Base-by-base conservation (phyloP, 192 early-diverging fungal species). In the Oehlia diaphana region DNA sequence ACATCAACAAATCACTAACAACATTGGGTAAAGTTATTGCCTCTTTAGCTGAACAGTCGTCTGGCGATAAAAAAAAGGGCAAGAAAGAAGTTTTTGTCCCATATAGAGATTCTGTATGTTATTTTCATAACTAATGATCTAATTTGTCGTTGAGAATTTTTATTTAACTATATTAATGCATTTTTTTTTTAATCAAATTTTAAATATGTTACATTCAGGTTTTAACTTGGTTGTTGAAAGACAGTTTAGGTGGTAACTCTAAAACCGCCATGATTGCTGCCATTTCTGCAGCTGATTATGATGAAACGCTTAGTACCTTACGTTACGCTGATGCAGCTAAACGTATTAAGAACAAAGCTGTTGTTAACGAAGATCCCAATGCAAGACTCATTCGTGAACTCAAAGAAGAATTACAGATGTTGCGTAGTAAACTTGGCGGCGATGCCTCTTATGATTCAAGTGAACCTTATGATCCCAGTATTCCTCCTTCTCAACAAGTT, bases 1-100 rank as follows among this genome's bases (percentile, higher is more conserved):
- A 95, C 65, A 98, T 98, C 88, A 98, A 98, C 86, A 94, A 94
- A 80, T 95, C 94, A 13, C 83, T 98, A 35, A 95, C 95, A 0
- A 93, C 95, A 0, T 85, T 98, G 42, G 97, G 97, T 7, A 98
- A 98, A 81, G 97, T 98, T 58, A 98, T 98, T 47, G 94, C 94
- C 5, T 93, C 93, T 26, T 84, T 98, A 49, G 94, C 95, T 23
- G 95, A 93, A 72, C 89, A 89, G 62, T 89, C 89, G 28, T 82
- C 81, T 35, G 37, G 76, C 14, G 79, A 76, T 33, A 76, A 76
- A 8, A 83, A 84, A 67, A 87, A 86, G 53, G 31, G 31, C 31
- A 82, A 79, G 4, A 87, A 89, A 63, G 82, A 76, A 49, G 87
- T 89, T 1, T 95, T 92, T 84, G 89, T 98, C 26, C 95, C 96